Base-by-base conservation (phyloP, 176 grass and related monocot species). In the Ensete ventricosum region DNA sequence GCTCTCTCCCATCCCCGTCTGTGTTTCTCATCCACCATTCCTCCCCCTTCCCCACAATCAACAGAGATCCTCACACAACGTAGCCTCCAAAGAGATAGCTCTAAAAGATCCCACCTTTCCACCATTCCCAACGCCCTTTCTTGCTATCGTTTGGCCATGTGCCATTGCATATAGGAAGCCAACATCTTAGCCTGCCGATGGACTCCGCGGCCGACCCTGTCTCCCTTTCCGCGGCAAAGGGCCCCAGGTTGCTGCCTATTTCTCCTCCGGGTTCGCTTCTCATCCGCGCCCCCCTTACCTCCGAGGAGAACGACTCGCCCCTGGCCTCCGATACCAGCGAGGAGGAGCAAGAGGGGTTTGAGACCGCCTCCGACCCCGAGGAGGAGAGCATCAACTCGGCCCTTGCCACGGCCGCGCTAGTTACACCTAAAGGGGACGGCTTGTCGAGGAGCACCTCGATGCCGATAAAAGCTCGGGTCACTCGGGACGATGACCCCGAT, bases 201-300 rank as follows among this genome's bases (percentile, higher is more conserved):
- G 69, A 72, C 51, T 53, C 69, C 50, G 43, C 10, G 14, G 19
- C 50, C 69, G 19, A 14, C 69, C 69, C 69, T 22, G 69, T 20
- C 16, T 17, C 50, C 48, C 9, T 72, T 72, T 53, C 20, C 49
- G 50, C 69, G 5, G 1, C 48, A 51, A 72, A 8, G 17, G 50
- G 29, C 11, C n/a, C 23, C 25, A 25, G 9, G 26, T 53, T 51
- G 20, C 5, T 24, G 76, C 51, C n/a, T 65, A 20, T 53, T 13
- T 55, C 73, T 10, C 26, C 55, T 14, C 53, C 65, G 77, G 26
- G 21, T 25, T 69, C 77, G 24, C 64, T 79, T 22, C 52, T 69
- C 13, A 79, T 79, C n/a, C 77, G 77, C 17, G 77, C 77, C 65
- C 77, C 22, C 23, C 64, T 79, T 16, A 57, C 77, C 2, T 55